Conservation (phyloP, 2,329 filamentous ascomycete species). For the Phyllosticta capitalensis region DNA sequence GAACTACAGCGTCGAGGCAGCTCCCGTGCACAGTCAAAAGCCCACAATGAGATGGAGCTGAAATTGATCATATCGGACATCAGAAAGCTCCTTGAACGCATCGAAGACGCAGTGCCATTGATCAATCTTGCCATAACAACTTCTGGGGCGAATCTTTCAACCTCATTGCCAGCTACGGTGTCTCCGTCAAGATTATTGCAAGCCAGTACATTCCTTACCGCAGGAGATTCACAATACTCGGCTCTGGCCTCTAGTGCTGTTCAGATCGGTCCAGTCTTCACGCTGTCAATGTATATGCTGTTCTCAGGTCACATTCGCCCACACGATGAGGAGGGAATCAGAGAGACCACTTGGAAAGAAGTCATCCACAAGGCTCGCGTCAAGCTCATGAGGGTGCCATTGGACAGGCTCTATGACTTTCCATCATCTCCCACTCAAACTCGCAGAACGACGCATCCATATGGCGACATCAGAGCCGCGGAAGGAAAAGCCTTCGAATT, state of each 20-base stretch:
- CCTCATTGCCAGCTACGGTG: slow-evolving; percentile 67
- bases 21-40: slow-evolving; percentile 40
- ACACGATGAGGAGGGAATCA: slow-evolving; percentile 46
- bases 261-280: slow-evolving; percentile 82
- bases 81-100: slow-evolving; percentile 61
- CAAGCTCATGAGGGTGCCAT: slow-evolving; percentile 63
- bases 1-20: slow-evolving; percentile 41
- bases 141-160: slow-evolving; percentile 78
- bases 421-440: slow-evolving; percentile 15
- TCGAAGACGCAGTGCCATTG: slow-evolving; percentile 84
- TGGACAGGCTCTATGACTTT: slow-evolving; percentile 44
- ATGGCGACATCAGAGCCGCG: slow-evolving; percentile 22
- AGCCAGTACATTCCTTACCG: slow-evolving; percentile 80
- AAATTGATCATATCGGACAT: slow-evolving; percentile 65
- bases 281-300: slow-evolving; percentile 86
- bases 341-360: slow-evolving; percentile 83
- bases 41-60: slow-evolving; percentile 55
- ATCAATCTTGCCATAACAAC: slow-evolving; percentile 92
- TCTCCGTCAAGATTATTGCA: slow-evolving; percentile 87
- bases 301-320: slow-evolving; percentile 66
- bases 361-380: slow-evolving; percentile 88
- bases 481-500: slow-evolving; percentile 52
- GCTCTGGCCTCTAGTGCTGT: slow-evolving; percentile 53
- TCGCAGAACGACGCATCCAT: slow-evolving; percentile 10
- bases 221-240: slow-evolving; percentile 76